Conservation (phyloP, 106 monocot genomes). For the Dendrobium huoshanense region DNA sequence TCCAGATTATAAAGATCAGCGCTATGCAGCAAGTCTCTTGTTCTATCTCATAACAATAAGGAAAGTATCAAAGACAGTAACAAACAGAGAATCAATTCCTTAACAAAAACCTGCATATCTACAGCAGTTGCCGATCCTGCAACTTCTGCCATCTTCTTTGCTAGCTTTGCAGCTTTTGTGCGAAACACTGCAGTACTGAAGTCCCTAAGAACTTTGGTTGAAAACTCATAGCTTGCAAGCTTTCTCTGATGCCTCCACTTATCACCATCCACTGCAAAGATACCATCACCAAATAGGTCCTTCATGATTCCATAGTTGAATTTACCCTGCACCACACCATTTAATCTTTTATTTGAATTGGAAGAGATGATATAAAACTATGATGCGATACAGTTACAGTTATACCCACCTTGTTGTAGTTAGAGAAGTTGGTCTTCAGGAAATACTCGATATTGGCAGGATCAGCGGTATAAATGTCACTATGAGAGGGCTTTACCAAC, state of each 20-base stretch:
- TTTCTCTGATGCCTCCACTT: constrained; percentile 33
- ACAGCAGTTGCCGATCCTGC: constrained; percentile 9
- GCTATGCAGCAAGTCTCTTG: too few relatives aligned
- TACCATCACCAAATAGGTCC: constrained; percentile 32
- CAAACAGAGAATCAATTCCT: not conserved
- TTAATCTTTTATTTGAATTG: not conserved
- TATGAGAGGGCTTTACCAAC: constrained; percentile 22
- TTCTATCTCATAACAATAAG: too few relatives aligned
- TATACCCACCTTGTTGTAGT: constrained; percentile 26
- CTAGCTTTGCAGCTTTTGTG: constrained; percentile 16
- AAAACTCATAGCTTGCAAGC: constrained; percentile 32
- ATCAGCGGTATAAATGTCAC: constrained; percentile 29
- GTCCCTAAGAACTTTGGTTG: constrained; percentile 18
- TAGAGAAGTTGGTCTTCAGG: constrained; percentile 40
- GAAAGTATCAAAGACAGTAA: not conserved
- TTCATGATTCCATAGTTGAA: constrained; percentile 15
- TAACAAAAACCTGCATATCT: constrained; percentile 19
- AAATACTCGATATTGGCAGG: constrained; percentile 51
- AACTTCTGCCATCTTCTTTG: constrained; percentile 14
- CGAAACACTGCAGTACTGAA: constrained; percentile 24
- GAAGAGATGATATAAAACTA: not conserved
- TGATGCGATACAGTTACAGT: not conserved
- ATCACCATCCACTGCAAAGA: constrained; percentile 31
- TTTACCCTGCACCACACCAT: constrained; percentile 11
- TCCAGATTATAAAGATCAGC: too few relatives aligned